Percentiles rank a stretch among this genome's conserved stretches.
These are phyloP conservation scores for Anisodus acutangulus DNA, from an alignment of 257 asterid genomes.

Conservation along the genomic window DNA sequence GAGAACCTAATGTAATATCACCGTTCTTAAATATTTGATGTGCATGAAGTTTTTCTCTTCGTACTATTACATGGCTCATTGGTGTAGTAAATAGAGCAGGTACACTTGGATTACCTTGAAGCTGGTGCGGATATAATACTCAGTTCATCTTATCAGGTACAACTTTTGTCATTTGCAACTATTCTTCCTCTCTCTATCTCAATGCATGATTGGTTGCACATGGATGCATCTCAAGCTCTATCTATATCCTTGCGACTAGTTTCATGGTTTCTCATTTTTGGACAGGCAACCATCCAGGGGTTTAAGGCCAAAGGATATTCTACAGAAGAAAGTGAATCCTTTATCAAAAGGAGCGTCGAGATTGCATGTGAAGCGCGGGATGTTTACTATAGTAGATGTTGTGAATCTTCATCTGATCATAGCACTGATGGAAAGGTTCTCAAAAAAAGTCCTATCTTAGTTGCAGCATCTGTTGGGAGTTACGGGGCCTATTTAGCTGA, in stretches of 20 bases:
- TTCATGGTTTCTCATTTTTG: constrained; percentile 30
- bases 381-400: constrained; percentile 56
- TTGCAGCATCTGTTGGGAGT: constrained; percentile 96
- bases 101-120: constrained; percentile 92
- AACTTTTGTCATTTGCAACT: constrained; percentile 18
- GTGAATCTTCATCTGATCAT: constrained; percentile 46
- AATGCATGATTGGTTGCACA: neutral
- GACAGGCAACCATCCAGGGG: constrained; percentile 92
- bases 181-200: constrained; percentile 10
- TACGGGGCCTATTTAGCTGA: constrained; percentile 93
- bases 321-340: constrained; percentile 67
- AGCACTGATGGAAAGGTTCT: constrained; percentile 55
- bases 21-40: neutral
- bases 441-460: constrained; percentile 69
- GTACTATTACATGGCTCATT: constrained; percentile 30
- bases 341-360: constrained; percentile 80
- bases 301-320: constrained; percentile 81
- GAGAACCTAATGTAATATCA: neutral
- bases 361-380: constrained; percentile 79
- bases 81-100: constrained; percentile 57
- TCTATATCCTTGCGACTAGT: constrained; percentile 26
- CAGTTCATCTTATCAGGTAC: constrained; percentile 90
- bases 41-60: neutral
- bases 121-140: constrained; percentile 87
- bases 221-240: constrained; percentile 3